Percentiles rank a stretch among this genome's conserved stretches.
phyloP scores from a whole-genome alignment of 2,329 filamentous ascomycete genomes.

The Talaromyces sp. region DNA sequence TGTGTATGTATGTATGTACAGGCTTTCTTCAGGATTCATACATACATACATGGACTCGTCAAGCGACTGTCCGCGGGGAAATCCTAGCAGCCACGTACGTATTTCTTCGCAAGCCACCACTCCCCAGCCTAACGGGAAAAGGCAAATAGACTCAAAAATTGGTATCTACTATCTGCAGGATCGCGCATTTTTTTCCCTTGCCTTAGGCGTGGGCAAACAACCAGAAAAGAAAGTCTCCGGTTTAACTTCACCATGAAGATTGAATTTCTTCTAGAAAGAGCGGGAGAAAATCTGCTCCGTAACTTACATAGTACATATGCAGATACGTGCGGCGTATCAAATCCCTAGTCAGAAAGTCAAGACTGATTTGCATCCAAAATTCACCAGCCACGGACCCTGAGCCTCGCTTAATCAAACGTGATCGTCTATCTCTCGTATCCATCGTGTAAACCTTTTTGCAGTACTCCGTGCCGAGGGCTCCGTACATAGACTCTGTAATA shows the following conservation, averaged over 20 bases:
- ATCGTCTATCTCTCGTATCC: background rate
- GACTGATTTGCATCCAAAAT: background rate
- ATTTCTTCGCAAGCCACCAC: background rate
- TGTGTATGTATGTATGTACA: background rate
- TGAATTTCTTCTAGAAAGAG: slow-evolving; percentile 12
- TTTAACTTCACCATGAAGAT: background rate
- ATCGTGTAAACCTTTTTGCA: no score
- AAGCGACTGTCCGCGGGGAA: slow-evolving; percentile 8
- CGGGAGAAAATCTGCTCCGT: background rate
- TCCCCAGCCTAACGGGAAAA: background rate
- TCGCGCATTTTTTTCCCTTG: background rate
- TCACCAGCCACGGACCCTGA: background rate
- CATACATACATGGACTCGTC: background rate
- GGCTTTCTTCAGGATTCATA: background rate
- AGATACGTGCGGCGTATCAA: background rate
- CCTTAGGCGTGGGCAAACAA: background rate
- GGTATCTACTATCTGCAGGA: background rate
- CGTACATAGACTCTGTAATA: background rate
- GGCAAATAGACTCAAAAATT: slow-evolving; percentile 4
- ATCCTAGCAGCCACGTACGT: background rate
- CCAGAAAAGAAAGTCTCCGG: background rate
- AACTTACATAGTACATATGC: background rate
- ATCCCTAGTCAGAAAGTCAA: background rate
- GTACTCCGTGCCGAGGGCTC: background rate
- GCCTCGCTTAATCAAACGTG: slow-evolving; percentile 1